Conservation (phyloP, 2,329 filamentous ascomycete genomes). For the Phialophora chinensis region DNA sequence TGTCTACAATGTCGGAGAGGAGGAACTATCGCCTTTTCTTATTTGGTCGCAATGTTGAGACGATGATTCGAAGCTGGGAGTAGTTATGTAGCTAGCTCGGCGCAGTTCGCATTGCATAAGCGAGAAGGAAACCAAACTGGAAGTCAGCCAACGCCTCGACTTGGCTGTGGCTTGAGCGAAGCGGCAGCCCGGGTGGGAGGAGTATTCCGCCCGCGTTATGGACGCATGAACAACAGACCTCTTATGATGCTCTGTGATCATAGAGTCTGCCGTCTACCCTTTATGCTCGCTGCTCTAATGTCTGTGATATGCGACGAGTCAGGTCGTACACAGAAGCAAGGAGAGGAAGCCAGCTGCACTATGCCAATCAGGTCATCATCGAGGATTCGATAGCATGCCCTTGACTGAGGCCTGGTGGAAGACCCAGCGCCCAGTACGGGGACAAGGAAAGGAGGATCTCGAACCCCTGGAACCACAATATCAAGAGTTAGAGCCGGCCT, state of each 20-base stretch:
- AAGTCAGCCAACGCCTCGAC: background rate
- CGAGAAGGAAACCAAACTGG: background rate
- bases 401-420: no score
- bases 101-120: background rate
- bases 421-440: background rate
- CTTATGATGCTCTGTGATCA: background rate
- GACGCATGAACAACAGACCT: background rate
- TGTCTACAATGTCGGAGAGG: background rate
- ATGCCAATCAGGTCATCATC: background rate
- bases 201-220: background rate
- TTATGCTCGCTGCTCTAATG: background rate
- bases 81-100: background rate
- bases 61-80: no score
- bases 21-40: no score
- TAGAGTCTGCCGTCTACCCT: background rate
- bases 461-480: background rate
- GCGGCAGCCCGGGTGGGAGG: background rate
- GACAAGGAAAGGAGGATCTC: background rate
- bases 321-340: slow-evolving; percentile 19
- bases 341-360: background rate
- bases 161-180: background rate
- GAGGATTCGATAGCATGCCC: background rate
- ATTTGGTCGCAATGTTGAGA: no score
- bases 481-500: background rate
- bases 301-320: slow-evolving; percentile 29